Percentiles rank a stretch among this genome's conserved stretches.
phyloP scores from a whole-genome alignment of 495 filamentous ascomycete species.

The Ramalina intermedia region DNA sequence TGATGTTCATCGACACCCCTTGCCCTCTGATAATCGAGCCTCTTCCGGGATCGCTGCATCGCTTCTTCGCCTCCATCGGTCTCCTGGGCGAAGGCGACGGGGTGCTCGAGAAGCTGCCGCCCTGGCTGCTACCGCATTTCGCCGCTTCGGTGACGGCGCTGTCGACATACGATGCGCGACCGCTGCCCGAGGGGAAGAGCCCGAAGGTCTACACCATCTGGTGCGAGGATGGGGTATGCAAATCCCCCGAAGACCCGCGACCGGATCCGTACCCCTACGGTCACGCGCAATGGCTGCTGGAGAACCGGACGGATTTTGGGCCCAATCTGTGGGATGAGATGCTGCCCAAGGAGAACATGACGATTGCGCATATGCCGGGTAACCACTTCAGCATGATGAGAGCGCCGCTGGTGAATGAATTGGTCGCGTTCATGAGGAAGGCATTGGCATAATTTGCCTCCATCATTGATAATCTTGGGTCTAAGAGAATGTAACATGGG shows the following conservation, averaged over 20 bases:
- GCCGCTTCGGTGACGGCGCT: slow-evolving; percentile 58
- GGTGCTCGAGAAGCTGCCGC: slow-evolving; percentile 42
- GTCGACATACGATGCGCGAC: slow-evolving; percentile 53
- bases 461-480: too few species aligned
- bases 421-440: slow-evolving; percentile 8
- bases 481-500: too few species aligned
- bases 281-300: slow-evolving; percentile 64
- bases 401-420: slow-evolving; percentile 27
- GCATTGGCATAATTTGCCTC: slow-evolving; percentile 1
- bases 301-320: slow-evolving; percentile 65
- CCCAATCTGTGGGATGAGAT: slow-evolving; percentile 71
- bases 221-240: slow-evolving; percentile 71
- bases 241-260: slow-evolving; percentile 49
- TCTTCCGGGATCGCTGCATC: slow-evolving; percentile 59
- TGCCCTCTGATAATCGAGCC: slow-evolving; percentile 64
- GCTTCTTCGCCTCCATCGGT: slow-evolving; percentile 66
- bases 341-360: slow-evolving; percentile 29
- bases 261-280: slow-evolving; percentile 56
- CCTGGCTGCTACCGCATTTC: slow-evolving; percentile 80
- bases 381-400: slow-evolving; percentile 67
- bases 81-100: slow-evolving; percentile 55
- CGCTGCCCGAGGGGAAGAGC: slow-evolving; percentile 31
- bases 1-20: slow-evolving; percentile 74
- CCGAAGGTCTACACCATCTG: slow-evolving; percentile 60
- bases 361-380: slow-evolving; percentile 50